Percentiles rank a stretch among this genome's conserved stretches.
Conservation (phyloP, 768 basidiomycete genomes). For the Pleurotus salmoneostramineus region DNA sequence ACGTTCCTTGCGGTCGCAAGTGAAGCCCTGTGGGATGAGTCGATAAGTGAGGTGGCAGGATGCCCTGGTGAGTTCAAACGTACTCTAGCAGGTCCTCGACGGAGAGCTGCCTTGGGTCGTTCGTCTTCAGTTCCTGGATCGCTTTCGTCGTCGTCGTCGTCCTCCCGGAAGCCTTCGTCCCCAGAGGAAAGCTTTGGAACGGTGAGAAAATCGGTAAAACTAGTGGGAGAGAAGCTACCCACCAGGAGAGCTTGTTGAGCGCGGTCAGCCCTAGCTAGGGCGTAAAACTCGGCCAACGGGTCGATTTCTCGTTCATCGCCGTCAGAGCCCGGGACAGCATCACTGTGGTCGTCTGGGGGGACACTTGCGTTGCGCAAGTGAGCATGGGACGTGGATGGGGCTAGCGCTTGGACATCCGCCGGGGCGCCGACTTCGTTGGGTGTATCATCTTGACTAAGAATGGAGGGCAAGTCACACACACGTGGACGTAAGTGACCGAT, state of each 20-base stretch:
- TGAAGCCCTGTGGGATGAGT: constrained; percentile 48
- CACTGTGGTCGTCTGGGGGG: neutral
- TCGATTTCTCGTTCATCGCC: constrained; percentile 26
- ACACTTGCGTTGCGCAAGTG: neutral
- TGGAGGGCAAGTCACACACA: neutral
- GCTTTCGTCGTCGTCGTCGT: constrained; percentile 25
- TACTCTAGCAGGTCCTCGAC: constrained; percentile 21
- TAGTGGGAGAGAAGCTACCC: neutral
- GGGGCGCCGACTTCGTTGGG: neutral
- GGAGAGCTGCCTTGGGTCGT: constrained; percentile 14
- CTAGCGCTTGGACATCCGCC: neutral
- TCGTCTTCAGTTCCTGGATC: constrained; percentile 13
- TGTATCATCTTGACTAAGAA: neutral
- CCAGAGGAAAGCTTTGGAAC: neutral
- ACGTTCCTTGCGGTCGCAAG: constrained; percentile 52
- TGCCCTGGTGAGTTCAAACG: constrained; percentile 6
- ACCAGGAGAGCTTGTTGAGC: constrained; percentile 29
- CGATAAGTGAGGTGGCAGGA: neutral
- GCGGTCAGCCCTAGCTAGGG: constrained; percentile 44
- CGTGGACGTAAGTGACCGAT: neutral
- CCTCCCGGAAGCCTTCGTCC: neutral
- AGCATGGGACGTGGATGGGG: neutral
- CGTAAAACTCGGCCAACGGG: constrained; percentile 65
- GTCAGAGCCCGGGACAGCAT: neutral
- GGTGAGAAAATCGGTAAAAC: neutral